Evolutionary conservation across 1,284 basidiomycete species (phyloP).

Genomic region (Neotropicomus parvogracilis): DNA sequence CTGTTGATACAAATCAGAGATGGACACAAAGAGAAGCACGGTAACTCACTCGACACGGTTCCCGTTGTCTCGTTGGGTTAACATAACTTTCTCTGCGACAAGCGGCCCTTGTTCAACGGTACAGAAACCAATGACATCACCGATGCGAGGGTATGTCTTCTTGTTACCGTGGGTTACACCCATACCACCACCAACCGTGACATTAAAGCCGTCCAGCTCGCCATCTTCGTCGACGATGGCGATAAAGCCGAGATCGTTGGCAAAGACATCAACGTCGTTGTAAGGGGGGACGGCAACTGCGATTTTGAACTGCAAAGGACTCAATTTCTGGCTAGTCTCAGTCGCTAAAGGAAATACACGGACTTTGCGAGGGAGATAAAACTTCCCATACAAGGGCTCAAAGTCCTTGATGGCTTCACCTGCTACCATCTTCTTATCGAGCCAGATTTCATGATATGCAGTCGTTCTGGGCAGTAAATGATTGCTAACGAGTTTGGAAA

Average conservation of each 20-base stretch:
- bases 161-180: slow-evolving; percentile 99
- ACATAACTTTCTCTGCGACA: slow-evolving; percentile 91
- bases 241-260: slow-evolving; percentile 95
- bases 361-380: slow-evolving; percentile 93
- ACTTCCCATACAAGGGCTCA: slow-evolving; percentile 95
- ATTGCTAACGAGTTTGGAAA: slow-evolving; percentile 83
- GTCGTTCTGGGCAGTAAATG: slow-evolving; percentile 88
- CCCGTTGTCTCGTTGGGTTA: slow-evolving; percentile 93
- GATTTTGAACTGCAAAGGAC: slow-evolving; percentile 80
- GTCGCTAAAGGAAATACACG: slow-evolving; percentile 2
- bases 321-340: slow-evolving; percentile 12
- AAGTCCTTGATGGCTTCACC: slow-evolving; percentile 91
- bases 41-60: slow-evolving; percentile 82
- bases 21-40: not conserved
- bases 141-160: slow-evolving; percentile 95
- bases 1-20: slow-evolving; percentile 29
- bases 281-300: slow-evolving; percentile 95
- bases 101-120: slow-evolving; percentile 82
- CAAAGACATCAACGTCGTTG: slow-evolving; percentile 95
- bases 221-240: slow-evolving; percentile 79
- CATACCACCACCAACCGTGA: slow-evolving; percentile 94
- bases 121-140: slow-evolving; percentile 90
- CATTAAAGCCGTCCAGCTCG: slow-evolving; percentile 84
- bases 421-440: slow-evolving; percentile 92
- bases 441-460: slow-evolving; percentile 99